Base-by-base conservation (phyloP, 2,329 filamentous ascomycete species). In the Cladosporium sp. region DNA sequence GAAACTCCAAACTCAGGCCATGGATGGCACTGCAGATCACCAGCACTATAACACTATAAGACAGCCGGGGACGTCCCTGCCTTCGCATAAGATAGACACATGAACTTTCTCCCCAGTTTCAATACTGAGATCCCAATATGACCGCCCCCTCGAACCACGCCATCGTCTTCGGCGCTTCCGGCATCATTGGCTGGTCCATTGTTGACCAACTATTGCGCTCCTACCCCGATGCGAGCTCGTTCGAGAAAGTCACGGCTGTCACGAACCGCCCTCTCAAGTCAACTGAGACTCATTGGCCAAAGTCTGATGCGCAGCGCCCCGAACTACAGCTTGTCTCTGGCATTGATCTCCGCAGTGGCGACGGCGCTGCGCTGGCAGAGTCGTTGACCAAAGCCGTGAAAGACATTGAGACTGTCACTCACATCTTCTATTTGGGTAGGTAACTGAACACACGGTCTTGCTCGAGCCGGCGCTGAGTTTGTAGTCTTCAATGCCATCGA, bases 181-280 rank as follows among this genome's bases (percentile, higher is more conserved):
- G 77, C n/a, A 77, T 80, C 53, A 74, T 75, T 2, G 78, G 78
- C 36, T 80, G 78, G 78, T 73, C 78, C 6, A 73, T 80, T 53
- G 74, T 77, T 15, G 80, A 78, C 52, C 72, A 76, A 53, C 75
- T 80, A 37, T 66, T 80, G 12, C 66, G 75, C 44, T 75, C 70
- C 52, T 80, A 79, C 58, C 78, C 78, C 3, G 70, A 67, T 20
- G 70, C 73, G n/a, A 71, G 74, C 55, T 69, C 66, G 3, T 80
- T 78, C 62, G 70, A 64, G 22, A 75, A 73, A 34, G 74, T 80
- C 5, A 75, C 76, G 12, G 78, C 77, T 7, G 71, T 80, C 48
- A 78, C 77, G 2, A 80, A 80, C 58, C 70, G 78, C 19, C 76
- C 77, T 2, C 60, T 69, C 12, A 10, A 32, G 2, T 9, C 12